Conservation (phyloP, 345 rosid genomes). For the Euphorbia peplus region DNA sequence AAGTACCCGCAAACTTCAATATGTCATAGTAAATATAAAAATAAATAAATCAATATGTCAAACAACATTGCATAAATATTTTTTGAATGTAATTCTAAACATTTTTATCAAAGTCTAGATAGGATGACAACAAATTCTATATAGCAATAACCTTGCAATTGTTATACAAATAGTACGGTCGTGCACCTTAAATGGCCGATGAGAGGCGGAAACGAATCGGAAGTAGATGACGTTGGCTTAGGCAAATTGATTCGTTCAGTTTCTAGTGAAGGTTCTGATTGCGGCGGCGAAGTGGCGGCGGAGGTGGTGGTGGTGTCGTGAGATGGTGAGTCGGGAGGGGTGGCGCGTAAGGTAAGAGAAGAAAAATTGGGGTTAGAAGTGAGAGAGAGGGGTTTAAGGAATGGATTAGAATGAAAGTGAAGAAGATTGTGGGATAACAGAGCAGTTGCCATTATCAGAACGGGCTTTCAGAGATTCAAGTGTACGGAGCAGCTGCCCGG, state of each 20-base stretch:
- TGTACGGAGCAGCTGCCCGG: not conserved
- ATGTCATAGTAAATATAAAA: too few species aligned
- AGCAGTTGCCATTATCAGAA: conserved; percentile 36
- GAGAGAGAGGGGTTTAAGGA: conserved; percentile 6
- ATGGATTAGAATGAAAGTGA: conserved; percentile 19
- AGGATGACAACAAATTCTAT: too few species aligned
- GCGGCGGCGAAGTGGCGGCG: conserved; percentile 23
- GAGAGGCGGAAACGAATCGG: conserved; percentile 23
- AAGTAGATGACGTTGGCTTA: conserved; percentile 15
- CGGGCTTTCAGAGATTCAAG: not conserved
- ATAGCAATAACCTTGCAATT: too few species aligned
- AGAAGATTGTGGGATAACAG: conserved; percentile 31
- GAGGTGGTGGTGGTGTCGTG: conserved; percentile 13
- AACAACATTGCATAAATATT: too few species aligned
- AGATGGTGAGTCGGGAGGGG: conserved; percentile 23
- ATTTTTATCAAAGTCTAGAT: too few species aligned
- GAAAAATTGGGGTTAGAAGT: conserved; percentile 13
- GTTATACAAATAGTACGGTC: too few species aligned
- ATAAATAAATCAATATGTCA: too few species aligned
- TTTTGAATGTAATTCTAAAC: too few species aligned
- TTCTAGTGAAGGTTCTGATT: conserved; percentile 14
- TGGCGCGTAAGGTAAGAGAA: conserved; percentile 25
- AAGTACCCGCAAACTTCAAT: too few species aligned
- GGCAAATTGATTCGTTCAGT: conserved; percentile 15
- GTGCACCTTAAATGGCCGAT: conserved; percentile 30